phyloP scores from a whole-genome alignment of 257 asterid species.

The Jaltomata sinuosa region DNA sequence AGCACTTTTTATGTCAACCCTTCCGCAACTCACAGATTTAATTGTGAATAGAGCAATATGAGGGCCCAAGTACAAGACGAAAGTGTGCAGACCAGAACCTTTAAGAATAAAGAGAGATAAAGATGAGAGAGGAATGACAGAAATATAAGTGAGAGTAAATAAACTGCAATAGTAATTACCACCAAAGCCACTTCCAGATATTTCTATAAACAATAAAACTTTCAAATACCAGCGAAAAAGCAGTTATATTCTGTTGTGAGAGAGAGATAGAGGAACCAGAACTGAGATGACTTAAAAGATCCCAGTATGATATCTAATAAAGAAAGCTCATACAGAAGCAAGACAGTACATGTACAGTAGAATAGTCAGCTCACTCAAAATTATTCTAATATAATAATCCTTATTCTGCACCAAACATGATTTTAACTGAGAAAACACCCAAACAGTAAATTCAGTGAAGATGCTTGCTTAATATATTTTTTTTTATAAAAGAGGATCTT shows the following conservation, averaged over 20 bases:
- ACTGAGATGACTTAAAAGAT: neutral
- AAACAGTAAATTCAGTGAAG: neutral
- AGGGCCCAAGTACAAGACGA: conserved; percentile 29
- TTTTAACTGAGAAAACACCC: neutral
- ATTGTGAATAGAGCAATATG: conserved; percentile 25
- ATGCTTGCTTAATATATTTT: neutral
- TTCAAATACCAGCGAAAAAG: neutral
- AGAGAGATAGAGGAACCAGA: neutral
- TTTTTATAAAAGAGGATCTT: too few species aligned
- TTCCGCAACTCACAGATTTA: conserved; percentile 24
- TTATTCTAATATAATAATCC: neutral
- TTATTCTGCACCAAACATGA: neutral
- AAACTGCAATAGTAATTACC: neutral
- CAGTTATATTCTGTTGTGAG: neutral
- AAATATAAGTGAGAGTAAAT: neutral
- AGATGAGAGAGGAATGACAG: neutral
- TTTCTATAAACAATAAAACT: neutral
- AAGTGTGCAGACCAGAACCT: conserved; percentile 33
- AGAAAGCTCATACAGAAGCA: neutral
- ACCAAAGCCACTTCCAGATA: neutral
- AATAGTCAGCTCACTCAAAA: neutral
- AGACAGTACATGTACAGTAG: neutral
- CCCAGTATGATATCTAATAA: neutral
- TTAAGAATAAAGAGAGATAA: neutral
- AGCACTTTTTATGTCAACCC: conserved; percentile 26